phyloP scores from a whole-genome alignment of 257 asterid species.

The Schizonepeta tenuifolia region DNA sequence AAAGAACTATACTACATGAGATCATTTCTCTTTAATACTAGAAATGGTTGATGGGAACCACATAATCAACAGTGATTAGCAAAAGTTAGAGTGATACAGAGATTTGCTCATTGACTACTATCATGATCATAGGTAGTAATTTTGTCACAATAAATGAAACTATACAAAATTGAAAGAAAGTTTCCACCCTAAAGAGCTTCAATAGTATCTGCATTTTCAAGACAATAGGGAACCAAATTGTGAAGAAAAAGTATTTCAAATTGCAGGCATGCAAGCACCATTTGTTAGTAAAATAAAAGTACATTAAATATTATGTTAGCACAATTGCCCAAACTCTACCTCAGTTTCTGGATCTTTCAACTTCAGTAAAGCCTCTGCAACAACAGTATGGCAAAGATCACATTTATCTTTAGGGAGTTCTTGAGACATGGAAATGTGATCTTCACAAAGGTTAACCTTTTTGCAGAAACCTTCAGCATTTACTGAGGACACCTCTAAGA shows the following conservation, averaged over 20 bases:
- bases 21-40: background rate
- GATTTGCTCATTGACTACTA: background rate
- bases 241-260: background rate
- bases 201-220: background rate
- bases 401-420: constrained; percentile 60
- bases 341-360: constrained; percentile 90
- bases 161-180: background rate
- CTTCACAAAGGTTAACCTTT: constrained; percentile 67
- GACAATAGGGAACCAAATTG: background rate
- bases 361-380: constrained; percentile 70
- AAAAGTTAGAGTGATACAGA: background rate
- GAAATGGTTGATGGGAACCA: background rate
- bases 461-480: constrained; percentile 64
- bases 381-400: constrained; percentile 66
- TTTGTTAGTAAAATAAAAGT: background rate
- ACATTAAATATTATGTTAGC: background rate
- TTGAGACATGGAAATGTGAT: constrained; percentile 40
- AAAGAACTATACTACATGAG: constrained; percentile 1
- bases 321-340: constrained; percentile 45
- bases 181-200: background rate
- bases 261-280: constrained; percentile 22
- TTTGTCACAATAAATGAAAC: constrained; percentile 10
- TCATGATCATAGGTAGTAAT: background rate
- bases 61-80: background rate
- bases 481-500: constrained; percentile 62